Evolutionary conservation across 768 basidiomycete species (phyloP), one percentile per base, ranked within the genome.

Genomic region (Leccinum olivaceopallidum): DNA sequence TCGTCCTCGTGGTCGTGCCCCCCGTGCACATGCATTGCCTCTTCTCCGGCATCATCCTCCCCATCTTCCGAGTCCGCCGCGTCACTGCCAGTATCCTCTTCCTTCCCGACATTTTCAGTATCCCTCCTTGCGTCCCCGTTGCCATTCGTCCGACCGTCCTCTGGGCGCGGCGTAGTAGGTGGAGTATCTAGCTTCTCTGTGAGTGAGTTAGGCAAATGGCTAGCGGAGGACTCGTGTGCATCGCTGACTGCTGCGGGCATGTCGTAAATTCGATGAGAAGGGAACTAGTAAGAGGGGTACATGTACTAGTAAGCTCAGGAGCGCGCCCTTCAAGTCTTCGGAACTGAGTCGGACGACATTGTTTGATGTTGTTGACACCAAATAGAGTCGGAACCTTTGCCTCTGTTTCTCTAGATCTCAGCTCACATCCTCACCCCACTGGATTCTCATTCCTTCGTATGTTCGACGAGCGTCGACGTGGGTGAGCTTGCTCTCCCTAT

Each of bases 131-230:
- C 55, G 6, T 58, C 55, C 28, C 58, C 60, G 32, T 69, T 67
- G 49, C 71, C 73, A 48, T 65, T 69, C 30, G 61, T 63, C 55
- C 44, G 62, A 58, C 51, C 37, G 6, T 55, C 48, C 18, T 61
- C 53, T 28, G 54, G 7, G 14, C 37, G 37, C 1, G 18, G 55
- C 9, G 49, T 22, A 5, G 58, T 37, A 56, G 4, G 47, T 34
- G 57, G 34, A 54, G 37, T 26, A 42, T 63, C 54, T 6, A 30
- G 8, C 8, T 63, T 62, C 44, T 65, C 57, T 13, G 24, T 47
- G 30, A 47, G 44, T 7, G 55, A n/a, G 20, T 42, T 52, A 18
- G 47, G 50, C 24, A 49, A 53, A 53, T 51, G 14, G 2, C 32
- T 14, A 34, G 42, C 22, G 22, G 61, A 42, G 30, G 50, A 22